Conservation (phyloP, 1,139 yeast genomes). For the Wickerhamomyces sp. region DNA sequence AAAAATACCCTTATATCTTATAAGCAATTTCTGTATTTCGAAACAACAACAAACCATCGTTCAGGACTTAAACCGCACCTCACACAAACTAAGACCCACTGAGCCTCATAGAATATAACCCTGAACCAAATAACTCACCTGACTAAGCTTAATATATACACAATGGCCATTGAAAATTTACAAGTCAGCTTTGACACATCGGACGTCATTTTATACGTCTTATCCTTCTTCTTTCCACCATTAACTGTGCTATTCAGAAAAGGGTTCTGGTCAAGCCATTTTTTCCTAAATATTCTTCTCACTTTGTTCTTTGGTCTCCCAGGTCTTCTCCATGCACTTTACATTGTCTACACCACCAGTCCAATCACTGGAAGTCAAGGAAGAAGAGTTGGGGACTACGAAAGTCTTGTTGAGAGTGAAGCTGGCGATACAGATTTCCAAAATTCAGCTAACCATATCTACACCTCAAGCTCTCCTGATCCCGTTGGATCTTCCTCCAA, state of each 20-base stretch:
- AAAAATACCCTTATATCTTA: too few relatives aligned
- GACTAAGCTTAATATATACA: too few relatives aligned
- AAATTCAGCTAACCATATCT: not conserved
- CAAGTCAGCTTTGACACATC: constrained; percentile 12
- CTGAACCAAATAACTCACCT: too few relatives aligned
- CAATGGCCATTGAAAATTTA: constrained; percentile 1
- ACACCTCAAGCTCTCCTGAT: not conserved
- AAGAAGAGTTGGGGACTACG: constrained; percentile 19
- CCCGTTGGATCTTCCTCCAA: not conserved
- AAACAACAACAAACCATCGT: too few relatives aligned
- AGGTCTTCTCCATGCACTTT: constrained; percentile 24
- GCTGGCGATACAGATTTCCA: not conserved
- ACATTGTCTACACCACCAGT: constrained; percentile 17
- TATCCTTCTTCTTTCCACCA: constrained; percentile 28
- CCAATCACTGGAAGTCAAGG: constrained; percentile 13
- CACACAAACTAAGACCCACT: too few relatives aligned
- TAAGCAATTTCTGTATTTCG: too few relatives aligned
- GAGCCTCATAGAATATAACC: too few relatives aligned
- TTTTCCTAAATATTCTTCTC: constrained; percentile 23
- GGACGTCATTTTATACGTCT: constrained; percentile 24
- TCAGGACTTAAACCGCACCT: too few relatives aligned
- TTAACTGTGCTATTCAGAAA: constrained; percentile 26
- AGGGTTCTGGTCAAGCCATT: constrained; percentile 25
- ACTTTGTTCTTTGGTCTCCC: constrained; percentile 27
- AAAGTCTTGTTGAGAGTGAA: constrained; percentile 14